These are phyloP conservation scores for Wickerhamomyces sydowiorum DNA, from an alignment of 805 yeast species.

Conservation along the genomic window DNA sequence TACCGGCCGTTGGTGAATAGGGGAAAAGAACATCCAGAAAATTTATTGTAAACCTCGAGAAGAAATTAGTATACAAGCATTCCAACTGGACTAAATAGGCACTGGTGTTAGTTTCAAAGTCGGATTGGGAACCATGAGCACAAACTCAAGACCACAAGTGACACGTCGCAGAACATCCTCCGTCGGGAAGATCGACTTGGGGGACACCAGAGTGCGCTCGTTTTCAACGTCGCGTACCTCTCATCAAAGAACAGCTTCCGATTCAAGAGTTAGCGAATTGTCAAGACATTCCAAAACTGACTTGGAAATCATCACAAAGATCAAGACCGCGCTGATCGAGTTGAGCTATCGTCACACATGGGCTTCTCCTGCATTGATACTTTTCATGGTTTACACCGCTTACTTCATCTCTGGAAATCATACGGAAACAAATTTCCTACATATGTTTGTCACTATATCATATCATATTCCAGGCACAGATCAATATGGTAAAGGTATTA, in stretches of 20 bases:
- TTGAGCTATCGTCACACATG: constrained; percentile 57
- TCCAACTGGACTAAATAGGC: too few species aligned
- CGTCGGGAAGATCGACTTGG: constrained; percentile 69
- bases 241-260: constrained; percentile 33
- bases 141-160: background rate
- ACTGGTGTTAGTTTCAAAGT: too few species aligned
- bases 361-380: constrained; percentile 56
- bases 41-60: too few species aligned
- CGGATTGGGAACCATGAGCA: background rate
- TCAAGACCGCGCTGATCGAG: constrained; percentile 55
- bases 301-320: constrained; percentile 47
- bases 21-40: background rate
- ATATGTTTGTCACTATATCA: constrained; percentile 58
- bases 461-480: constrained; percentile 57
- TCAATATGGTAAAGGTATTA: constrained; percentile 81
- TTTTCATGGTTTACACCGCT: constrained; percentile 33
- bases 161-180: constrained; percentile 51
- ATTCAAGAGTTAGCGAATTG: constrained; percentile 28
- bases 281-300: constrained; percentile 34
- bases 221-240: constrained; percentile 60
- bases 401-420: constrained; percentile 54
- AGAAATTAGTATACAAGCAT: too few species aligned
- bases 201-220: constrained; percentile 65
- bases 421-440: constrained; percentile 54
- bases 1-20: background rate